phyloP scores from a whole-genome alignment of 108 stramenopile species.

The Cylindrotheca closterium region DNA sequence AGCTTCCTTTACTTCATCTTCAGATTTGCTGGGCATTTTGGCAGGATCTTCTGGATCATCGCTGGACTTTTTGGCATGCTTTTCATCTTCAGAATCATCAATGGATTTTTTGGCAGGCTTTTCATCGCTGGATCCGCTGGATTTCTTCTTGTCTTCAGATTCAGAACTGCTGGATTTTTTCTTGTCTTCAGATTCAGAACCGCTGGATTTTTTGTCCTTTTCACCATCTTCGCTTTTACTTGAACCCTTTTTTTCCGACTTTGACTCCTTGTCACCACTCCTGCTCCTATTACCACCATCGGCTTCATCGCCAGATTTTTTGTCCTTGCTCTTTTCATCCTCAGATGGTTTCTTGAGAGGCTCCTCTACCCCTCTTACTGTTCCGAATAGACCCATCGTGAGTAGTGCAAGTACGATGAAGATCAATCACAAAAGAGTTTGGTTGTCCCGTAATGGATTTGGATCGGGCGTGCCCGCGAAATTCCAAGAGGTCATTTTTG shows the following conservation, averaged over 20 bases:
- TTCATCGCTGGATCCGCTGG: not conserved
- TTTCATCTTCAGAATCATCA: slow-evolving; percentile 2
- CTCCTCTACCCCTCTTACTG: not conserved
- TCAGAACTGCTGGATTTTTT: not conserved
- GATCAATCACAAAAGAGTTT: too few species aligned
- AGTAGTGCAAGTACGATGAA: too few species aligned
- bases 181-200: not conserved
- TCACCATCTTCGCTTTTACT: not conserved
- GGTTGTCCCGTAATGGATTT: too few species aligned
- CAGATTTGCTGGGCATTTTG: too few species aligned
- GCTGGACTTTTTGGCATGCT: not conserved
- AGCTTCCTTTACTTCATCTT: too few species aligned
- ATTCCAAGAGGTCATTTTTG: too few species aligned
- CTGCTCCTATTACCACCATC: not conserved
- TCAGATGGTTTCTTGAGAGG: too few species aligned
- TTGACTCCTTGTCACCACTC: not conserved
- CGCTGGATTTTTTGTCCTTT: not conserved
- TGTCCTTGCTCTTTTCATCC: not conserved
- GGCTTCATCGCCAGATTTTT: not conserved
- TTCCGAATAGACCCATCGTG: too few species aligned
- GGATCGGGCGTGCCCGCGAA: too few species aligned
- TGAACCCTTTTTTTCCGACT: not conserved
- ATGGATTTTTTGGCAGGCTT: slow-evolving; percentile 3
- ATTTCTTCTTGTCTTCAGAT: slow-evolving; percentile 12
- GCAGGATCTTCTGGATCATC: not conserved